Evolutionary conservation across 495 filamentous ascomycete genomes (phyloP).

Genomic region (Aspergillus baeticus): DNA sequence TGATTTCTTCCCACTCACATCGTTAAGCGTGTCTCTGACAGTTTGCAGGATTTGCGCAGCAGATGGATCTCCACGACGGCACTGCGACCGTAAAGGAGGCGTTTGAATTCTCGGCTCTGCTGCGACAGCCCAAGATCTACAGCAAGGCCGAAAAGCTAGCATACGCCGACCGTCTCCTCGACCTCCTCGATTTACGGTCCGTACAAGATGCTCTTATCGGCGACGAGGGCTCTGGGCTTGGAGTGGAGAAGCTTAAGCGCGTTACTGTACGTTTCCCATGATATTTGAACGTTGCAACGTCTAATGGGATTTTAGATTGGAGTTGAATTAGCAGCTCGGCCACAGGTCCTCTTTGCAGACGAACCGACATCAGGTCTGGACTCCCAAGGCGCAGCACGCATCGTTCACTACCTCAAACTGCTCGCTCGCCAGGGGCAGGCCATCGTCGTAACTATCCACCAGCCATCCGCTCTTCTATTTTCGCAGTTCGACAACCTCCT

Average conservation of each 20-base stretch:
- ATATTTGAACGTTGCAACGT: too few relatives aligned
- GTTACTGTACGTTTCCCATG: slow-evolving; percentile 45
- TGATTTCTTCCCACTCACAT: slow-evolving; percentile 36
- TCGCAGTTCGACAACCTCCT: slow-evolving; percentile 70
- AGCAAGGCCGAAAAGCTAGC: slow-evolving; percentile 53
- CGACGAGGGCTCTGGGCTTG: slow-evolving; percentile 46
- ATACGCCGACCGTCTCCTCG: slow-evolving; percentile 56
- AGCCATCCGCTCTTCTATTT: slow-evolving; percentile 71
- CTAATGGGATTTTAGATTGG: too few relatives aligned
- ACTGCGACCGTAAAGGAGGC: slow-evolving; percentile 60
- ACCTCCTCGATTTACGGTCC: slow-evolving; percentile 54
- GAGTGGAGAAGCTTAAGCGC: slow-evolving; percentile 59
- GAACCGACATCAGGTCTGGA: slow-evolving; percentile 74
- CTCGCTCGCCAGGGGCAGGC: slow-evolving; percentile 64
- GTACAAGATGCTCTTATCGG: slow-evolving; percentile 53
- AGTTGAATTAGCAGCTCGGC: slow-evolving; percentile 64
- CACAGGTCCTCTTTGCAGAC: slow-evolving; percentile 66
- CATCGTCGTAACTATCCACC: slow-evolving; percentile 72
- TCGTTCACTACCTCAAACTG: slow-evolving; percentile 59
- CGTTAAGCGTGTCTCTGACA: slow-evolving; percentile 48
- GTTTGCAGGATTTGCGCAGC: slow-evolving; percentile 51
- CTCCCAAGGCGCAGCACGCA: slow-evolving; percentile 57
- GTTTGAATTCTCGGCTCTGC: slow-evolving; percentile 54
- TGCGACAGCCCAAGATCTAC: slow-evolving; percentile 50
- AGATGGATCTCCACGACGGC: slow-evolving; percentile 57